Evolutionary conservation across 495 filamentous ascomycete species (phyloP), one percentile per base, ranked within the genome.

Genomic region (Lasiosphaeris hirsuta): DNA sequence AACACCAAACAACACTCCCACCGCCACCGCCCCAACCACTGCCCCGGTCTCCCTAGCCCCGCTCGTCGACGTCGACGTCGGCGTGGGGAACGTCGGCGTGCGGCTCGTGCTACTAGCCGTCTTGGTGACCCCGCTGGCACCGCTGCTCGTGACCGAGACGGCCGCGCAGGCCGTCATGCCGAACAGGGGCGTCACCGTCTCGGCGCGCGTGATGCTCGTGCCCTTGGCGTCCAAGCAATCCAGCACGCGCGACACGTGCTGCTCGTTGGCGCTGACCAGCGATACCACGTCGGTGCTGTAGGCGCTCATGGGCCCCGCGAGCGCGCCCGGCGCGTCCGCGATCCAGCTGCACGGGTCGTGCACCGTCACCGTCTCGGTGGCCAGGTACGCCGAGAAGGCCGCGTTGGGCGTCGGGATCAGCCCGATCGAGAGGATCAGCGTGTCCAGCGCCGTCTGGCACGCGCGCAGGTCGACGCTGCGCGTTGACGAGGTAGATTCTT

Each of bases 381-480:
- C 15, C 0, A 54, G 51, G 51, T 18, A 54, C 5, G 37, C 19
- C 37, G 17, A 13, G 3, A 54, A 39, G 15, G 51, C 51, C 1
- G 51, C 51, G 51, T 54, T 54, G 51, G 51, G 51, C 15, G 51
- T 54, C 14, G 51, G 51, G 7, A 54, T 10, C 17, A 13, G 18
- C 4, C 10, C 7, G 51, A 54, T 13, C 2, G 4, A 14, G 18
- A 14, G n/a, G 11, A 42, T 19, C 37, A 54, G 37, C 37, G 51
- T 42, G 51, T 54, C 39, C 15, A 54, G 41, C 3, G 37, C 39
- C 11, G 15, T 10, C 9, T 42, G 37, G 51, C 51, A 54, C 10
- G 37, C 39, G 4, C 37, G 37, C 15, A 42, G 18, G 39, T 54
- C 38, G 23, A 30, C 23, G 23, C 23, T 30, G 23, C 23, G 23